phyloP scores from a whole-genome alignment of 2,329 filamentous ascomycete genomes.

The Microdochium paspali region DNA sequence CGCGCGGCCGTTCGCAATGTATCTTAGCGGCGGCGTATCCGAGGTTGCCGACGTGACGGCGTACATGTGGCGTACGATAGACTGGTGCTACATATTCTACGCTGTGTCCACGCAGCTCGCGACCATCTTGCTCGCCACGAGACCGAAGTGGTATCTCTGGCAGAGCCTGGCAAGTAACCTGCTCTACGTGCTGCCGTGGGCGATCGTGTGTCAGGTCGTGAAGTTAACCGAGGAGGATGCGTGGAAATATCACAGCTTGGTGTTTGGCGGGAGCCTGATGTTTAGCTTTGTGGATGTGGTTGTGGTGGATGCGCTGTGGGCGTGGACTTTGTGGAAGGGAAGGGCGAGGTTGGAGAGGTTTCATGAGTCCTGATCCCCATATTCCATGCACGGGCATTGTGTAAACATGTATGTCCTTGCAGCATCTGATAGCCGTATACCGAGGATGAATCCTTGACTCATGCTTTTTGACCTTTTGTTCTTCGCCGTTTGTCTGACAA shows the following conservation, averaged over 20 bases:
- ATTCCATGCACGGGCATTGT: neutral
- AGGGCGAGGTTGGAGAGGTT: constrained; percentile 28
- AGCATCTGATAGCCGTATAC: too few relatives aligned
- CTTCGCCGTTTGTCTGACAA: too few relatives aligned
- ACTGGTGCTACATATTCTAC: constrained; percentile 64
- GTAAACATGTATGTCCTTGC: too few relatives aligned
- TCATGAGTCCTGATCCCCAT: constrained; percentile 5
- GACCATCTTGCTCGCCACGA: constrained; percentile 52
- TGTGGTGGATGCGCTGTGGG: constrained; percentile 40
- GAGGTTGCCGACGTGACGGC: constrained; percentile 50
- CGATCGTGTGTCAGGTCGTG: constrained; percentile 47
- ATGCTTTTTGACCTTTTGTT: neutral
- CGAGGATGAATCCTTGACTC: neutral
- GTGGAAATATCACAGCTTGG: constrained; percentile 57
- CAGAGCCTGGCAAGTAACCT: constrained; percentile 60
- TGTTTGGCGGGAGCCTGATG: constrained; percentile 60
- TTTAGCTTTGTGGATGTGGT: constrained; percentile 54
- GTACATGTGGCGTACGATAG: constrained; percentile 55
- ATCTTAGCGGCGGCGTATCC: constrained; percentile 44
- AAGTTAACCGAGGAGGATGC: constrained; percentile 41
- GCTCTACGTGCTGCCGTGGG: constrained; percentile 62
- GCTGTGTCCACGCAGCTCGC: constrained; percentile 56
- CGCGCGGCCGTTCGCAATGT: constrained; percentile 50
- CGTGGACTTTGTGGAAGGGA: constrained; percentile 35
- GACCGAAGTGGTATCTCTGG: constrained; percentile 57